These are phyloP conservation scores for Musa troglodytarum DNA, from an alignment of 176 grass and related monocot genomes.

Conservation along the genomic window DNA sequence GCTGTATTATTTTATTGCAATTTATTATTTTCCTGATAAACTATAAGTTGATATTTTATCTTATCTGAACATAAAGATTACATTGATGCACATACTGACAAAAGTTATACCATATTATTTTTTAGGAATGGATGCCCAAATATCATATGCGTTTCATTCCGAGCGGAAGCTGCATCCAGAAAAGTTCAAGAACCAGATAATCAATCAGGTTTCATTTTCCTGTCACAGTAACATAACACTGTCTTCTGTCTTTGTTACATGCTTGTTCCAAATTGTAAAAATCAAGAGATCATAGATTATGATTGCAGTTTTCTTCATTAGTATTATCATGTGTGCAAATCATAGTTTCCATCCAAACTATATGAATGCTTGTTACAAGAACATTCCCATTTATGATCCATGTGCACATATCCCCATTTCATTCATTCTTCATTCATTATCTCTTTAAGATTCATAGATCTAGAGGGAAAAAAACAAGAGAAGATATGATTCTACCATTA, in stretches of 20 bases:
- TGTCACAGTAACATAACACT: background rate
- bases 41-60: too few relatives aligned
- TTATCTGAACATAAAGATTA: background rate
- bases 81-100: background rate
- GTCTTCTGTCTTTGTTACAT: background rate
- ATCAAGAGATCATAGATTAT: background rate
- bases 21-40: background rate
- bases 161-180: conserved; percentile 84
- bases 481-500: too few relatives aligned
- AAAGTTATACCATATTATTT: conserved; percentile 5
- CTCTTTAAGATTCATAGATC: too few relatives aligned
- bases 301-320: too few relatives aligned
- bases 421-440: too few relatives aligned
- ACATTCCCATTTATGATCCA: too few relatives aligned
- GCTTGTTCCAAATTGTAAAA: background rate
- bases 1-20: background rate
- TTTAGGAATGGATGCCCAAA: background rate
- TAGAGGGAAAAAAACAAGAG: too few relatives aligned
- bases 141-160: conserved; percentile 59
- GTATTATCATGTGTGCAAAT: too few relatives aligned
- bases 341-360: too few relatives aligned
- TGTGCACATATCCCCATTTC: too few relatives aligned
- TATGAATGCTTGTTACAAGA: too few relatives aligned
- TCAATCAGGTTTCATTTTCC: conserved; percentile 53
- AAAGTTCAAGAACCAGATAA: conserved; percentile 81